phyloP scores from a whole-genome alignment of 805 yeast genomes.

The Tetrapisispora iriomotensis region DNA sequence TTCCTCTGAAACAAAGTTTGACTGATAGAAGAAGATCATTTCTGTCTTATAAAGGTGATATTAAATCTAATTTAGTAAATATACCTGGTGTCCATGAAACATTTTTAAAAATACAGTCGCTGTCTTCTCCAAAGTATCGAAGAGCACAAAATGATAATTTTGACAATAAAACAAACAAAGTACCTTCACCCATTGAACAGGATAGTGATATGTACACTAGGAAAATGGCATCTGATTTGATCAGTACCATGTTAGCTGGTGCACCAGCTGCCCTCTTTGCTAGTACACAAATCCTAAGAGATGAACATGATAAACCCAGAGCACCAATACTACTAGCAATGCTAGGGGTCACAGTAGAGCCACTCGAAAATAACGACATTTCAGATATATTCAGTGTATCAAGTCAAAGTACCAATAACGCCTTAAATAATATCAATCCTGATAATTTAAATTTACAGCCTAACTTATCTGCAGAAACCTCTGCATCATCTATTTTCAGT shows the following conservation, averaged over 20 bases:
- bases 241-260: conserved; percentile 50
- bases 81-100: conserved; percentile 3
- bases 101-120: background rate
- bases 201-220: conserved; percentile 15
- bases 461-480: background rate
- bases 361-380: conserved; percentile 13
- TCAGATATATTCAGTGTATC: background rate
- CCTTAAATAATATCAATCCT: conserved; percentile 3
- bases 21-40: conserved; percentile 6
- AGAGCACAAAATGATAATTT: background rate
- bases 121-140: background rate
- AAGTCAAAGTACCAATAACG: conserved; percentile 34
- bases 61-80: background rate
- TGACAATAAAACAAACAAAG: conserved; percentile 2
- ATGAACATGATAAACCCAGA: conserved; percentile 64
- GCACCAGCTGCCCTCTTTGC: conserved; percentile 66
- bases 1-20: background rate
- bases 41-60: background rate
- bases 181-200: conserved; percentile 4
- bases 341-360: conserved; percentile 50
- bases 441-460: background rate
- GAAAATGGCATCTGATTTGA: conserved; percentile 33
- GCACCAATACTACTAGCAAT: conserved; percentile 76
- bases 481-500: conserved; percentile 3
- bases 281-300: conserved; percentile 65